Evolutionary conservation across 305 asterid genomes (phyloP).

Genomic region (Caryopteris hybrid): DNA sequence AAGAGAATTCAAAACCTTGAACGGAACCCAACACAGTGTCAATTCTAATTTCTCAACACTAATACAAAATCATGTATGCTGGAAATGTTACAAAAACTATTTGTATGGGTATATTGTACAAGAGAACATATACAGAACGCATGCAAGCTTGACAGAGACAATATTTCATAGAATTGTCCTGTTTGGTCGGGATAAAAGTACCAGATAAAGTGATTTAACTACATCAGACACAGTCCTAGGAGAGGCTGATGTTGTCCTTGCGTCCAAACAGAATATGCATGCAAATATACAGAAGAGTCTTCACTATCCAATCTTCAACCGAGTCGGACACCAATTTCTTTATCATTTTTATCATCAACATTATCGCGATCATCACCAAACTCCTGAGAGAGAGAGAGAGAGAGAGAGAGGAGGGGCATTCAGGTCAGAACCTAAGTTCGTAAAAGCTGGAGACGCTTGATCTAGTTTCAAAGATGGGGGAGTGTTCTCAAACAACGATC

Average conservation of each 20-base stretch:
- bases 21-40: too few species aligned
- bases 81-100: too few species aligned
- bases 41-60: too few species aligned
- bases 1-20: too few species aligned
- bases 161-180: not conserved
- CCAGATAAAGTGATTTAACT: not conserved
- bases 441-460: not conserved
- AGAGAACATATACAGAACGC: not conserved
- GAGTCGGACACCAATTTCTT: constrained; percentile 36
- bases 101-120: too few species aligned
- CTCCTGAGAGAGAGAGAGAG: constrained; percentile 21
- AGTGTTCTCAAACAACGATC: too few species aligned
- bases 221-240: not conserved
- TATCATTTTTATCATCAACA: constrained; percentile 35
- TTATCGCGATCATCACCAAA: constrained; percentile 14
- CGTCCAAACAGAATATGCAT: constrained; percentile 27
- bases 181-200: not conserved
- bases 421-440: constrained; percentile 10
- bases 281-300: constrained; percentile 23
- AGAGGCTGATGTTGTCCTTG: constrained; percentile 14
- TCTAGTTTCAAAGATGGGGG: too few species aligned
- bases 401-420: not conserved
- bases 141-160: too few species aligned
- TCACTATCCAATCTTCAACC: constrained; percentile 41
- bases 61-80: too few species aligned